Evolutionary conservation across 805 yeast species (phyloP).

Genomic region (Yarrowia sp.): DNA sequence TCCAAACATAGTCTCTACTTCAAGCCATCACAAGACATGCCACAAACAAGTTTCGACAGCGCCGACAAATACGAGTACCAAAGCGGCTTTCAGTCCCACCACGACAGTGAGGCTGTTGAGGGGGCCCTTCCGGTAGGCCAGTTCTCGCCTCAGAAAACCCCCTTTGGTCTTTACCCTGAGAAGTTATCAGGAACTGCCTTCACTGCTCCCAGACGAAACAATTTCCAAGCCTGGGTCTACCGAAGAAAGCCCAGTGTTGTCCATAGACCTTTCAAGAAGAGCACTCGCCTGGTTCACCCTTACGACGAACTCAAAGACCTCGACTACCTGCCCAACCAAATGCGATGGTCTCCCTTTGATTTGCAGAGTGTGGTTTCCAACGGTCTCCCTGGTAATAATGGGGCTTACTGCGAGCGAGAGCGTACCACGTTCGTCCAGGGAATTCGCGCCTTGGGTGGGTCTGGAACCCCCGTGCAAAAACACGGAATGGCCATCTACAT

Average conservation of each 20-base stretch:
- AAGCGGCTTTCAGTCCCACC: conserved; percentile 32
- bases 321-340: conserved; percentile 33
- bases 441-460: conserved; percentile 31
- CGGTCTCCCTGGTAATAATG: neutral
- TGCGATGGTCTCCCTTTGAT: conserved; percentile 33
- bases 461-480: conserved; percentile 31
- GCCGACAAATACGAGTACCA: conserved; percentile 31
- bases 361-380: conserved; percentile 15
- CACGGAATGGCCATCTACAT: conserved; percentile 32
- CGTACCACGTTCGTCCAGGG: conserved; percentile 30
- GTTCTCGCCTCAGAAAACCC: conserved; percentile 32
- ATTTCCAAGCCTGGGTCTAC: conserved; percentile 34
- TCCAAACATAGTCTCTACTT: neutral
- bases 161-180: conserved; percentile 35
- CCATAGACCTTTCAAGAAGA: conserved; percentile 28
- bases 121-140: conserved; percentile 34
- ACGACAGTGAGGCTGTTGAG: conserved; percentile 32
- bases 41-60: conserved; percentile 28
- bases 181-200: conserved; percentile 36
- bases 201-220: conserved; percentile 34
- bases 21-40: too few species aligned
- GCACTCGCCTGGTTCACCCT: neutral
- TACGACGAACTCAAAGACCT: conserved; percentile 19
- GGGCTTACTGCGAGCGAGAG: neutral
- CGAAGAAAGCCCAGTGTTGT: conserved; percentile 33